These are phyloP conservation scores for Zygotorulaspora sp. DNA, from an alignment of 805 yeast genomes.

Conservation along the genomic window DNA sequence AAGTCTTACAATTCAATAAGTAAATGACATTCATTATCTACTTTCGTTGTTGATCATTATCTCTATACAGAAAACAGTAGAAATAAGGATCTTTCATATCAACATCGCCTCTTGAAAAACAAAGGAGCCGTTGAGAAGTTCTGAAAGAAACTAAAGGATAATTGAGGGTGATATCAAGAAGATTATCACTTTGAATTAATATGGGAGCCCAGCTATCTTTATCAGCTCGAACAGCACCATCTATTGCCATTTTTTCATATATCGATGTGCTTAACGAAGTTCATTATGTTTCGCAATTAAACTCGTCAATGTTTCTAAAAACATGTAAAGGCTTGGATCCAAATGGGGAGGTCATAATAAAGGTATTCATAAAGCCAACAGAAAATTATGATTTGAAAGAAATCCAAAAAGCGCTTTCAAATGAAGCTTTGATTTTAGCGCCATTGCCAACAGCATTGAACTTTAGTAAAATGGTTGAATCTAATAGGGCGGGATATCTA, in stretches of 20 bases:
- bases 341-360: slow-evolving; percentile 70
- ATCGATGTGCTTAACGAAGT: slow-evolving; percentile 71
- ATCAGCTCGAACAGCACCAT: slow-evolving; percentile 84
- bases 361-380: slow-evolving; percentile 73
- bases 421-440: slow-evolving; percentile 36
- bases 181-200: not conserved
- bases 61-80: too few relatives aligned
- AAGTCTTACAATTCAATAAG: too few relatives aligned
- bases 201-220: slow-evolving; percentile 90
- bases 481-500: slow-evolving; percentile 87
- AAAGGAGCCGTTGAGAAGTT: too few relatives aligned
- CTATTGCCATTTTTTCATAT: slow-evolving; percentile 87
- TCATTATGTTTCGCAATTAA: slow-evolving; percentile 70
- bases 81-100: too few relatives aligned
- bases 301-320: slow-evolving; percentile 79
- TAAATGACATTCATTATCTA: too few relatives aligned
- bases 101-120: too few relatives aligned
- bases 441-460: slow-evolving; percentile 63
- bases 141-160: too few relatives aligned
- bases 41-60: too few relatives aligned
- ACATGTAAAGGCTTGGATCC: slow-evolving; percentile 75
- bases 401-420: slow-evolving; percentile 36
- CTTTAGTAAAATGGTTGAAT: slow-evolving; percentile 70
- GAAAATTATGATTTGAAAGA: slow-evolving; percentile 24
- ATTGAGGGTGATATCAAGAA: not conserved